These are phyloP conservation scores for Vigna reflexopilosa DNA, from an alignment of 306 rosid species.

Conservation along the genomic window DNA sequence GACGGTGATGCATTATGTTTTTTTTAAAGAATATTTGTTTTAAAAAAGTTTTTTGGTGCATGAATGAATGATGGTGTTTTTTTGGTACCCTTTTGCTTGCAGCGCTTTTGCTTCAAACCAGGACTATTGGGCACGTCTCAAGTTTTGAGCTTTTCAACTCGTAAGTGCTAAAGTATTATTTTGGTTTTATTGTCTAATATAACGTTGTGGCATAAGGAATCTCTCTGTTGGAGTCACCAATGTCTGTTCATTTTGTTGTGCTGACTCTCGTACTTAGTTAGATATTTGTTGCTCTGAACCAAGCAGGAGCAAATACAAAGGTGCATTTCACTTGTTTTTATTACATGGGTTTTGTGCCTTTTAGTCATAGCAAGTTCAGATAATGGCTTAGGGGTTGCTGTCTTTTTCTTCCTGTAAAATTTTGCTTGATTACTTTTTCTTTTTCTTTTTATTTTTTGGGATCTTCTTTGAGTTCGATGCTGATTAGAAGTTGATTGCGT, in stretches of 20 bases:
- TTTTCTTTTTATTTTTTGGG: background rate
- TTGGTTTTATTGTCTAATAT: background rate
- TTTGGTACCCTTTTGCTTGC: constrained; percentile 45
- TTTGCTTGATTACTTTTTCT: background rate
- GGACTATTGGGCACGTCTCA: constrained; percentile 62
- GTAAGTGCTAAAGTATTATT: constrained; percentile 53
- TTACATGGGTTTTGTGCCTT: constrained; percentile 20
- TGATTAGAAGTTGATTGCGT: background rate
- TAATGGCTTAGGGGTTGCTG: constrained; percentile 1
- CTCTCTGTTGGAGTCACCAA: background rate
- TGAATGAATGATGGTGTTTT: constrained; percentile 3
- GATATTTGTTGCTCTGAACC: constrained; percentile 14
- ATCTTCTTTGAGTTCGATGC: constrained; percentile 11
- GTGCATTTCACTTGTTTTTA: background rate
- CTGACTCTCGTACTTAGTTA: background rate
- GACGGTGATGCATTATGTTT: constrained; percentile 32
- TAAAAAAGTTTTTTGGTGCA: background rate
- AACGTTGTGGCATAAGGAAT: constrained; percentile 2
- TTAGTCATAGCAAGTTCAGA: background rate
- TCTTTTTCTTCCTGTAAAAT: background rate
- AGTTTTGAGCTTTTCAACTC: constrained; percentile 62
- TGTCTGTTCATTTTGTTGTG: constrained; percentile 7
- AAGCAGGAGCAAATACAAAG: constrained; percentile 7
- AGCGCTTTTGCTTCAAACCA: constrained; percentile 59
- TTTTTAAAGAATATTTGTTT: background rate